phyloP scores from a whole-genome alignment of 768 basidiomycete species.

The Lactarius hengduanensis region DNA sequence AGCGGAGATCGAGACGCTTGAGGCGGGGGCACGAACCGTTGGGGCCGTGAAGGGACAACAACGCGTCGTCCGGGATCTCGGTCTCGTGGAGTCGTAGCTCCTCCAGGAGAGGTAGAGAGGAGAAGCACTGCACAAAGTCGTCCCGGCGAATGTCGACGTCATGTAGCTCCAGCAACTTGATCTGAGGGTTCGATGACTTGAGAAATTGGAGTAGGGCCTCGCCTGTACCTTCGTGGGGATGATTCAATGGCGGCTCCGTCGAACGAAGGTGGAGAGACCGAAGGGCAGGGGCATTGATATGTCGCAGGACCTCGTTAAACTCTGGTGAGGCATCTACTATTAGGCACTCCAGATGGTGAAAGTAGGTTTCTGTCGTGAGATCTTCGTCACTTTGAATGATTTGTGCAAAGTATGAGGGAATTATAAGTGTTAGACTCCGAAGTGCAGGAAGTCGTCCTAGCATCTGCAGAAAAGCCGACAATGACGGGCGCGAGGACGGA shows the following conservation, averaged over 20 bases:
- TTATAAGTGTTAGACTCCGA: slow-evolving; percentile 41
- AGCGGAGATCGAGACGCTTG: slow-evolving; percentile 51
- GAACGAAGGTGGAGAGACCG: slow-evolving; percentile 44
- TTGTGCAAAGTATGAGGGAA: slow-evolving; percentile 36
- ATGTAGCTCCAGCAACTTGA: slow-evolving; percentile 48
- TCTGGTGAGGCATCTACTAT: slow-evolving; percentile 36
- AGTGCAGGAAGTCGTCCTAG: slow-evolving; percentile 44
- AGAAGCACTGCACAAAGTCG: slow-evolving; percentile 40
- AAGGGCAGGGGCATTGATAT: slow-evolving; percentile 40
- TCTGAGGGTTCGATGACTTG: slow-evolving; percentile 31
- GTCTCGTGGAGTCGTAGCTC: slow-evolving; percentile 57
- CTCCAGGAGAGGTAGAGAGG: slow-evolving; percentile 41
- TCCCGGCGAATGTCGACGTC: slow-evolving; percentile 46
- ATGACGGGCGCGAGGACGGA: slow-evolving; percentile 29
- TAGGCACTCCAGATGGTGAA: slow-evolving; percentile 36
- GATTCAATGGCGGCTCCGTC: slow-evolving; percentile 36
- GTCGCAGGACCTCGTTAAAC: slow-evolving; percentile 34
- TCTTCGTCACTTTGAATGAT: slow-evolving; percentile 29
- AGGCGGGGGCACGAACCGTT: slow-evolving; percentile 48
- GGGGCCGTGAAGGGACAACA: slow-evolving; percentile 41
- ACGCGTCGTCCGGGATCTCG: slow-evolving; percentile 50
- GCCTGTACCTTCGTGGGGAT: slow-evolving; percentile 38
- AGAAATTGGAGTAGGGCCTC: slow-evolving; percentile 36
- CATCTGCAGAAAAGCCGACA: slow-evolving; percentile 30
- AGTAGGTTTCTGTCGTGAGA: slow-evolving; percentile 26